Evolutionary conservation across 2,329 filamentous ascomycete species (phyloP).

Genomic region (Phialemoniopsis sp.): DNA sequence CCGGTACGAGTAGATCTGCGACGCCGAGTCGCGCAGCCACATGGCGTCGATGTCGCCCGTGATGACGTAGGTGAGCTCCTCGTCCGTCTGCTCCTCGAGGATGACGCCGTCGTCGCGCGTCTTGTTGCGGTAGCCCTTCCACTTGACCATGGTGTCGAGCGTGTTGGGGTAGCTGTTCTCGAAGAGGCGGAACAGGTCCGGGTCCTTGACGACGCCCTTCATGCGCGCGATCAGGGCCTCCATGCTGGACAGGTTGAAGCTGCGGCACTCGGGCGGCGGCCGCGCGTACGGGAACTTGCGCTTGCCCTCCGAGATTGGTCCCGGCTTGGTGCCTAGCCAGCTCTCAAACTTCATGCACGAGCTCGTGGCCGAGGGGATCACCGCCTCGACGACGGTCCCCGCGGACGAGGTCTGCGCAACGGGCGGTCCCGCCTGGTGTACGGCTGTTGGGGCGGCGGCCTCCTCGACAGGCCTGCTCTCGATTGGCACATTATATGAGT

Average conservation of each 20-base stretch:
- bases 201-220: constrained; percentile 34
- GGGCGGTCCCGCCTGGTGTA: background rate
- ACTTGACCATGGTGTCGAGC: constrained; percentile 75
- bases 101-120: constrained; percentile 18
- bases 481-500: too few relatives aligned
- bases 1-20: constrained; percentile 68
- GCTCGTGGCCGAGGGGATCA: background rate
- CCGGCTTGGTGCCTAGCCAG: constrained; percentile 16
- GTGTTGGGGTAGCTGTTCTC: constrained; percentile 83
- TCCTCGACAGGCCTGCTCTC: too few relatives aligned
- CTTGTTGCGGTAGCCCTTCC: constrained; percentile 58
- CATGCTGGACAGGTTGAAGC: constrained; percentile 64
- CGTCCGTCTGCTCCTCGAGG: constrained; percentile 30
- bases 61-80: constrained; percentile 72
- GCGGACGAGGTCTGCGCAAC: background rate
- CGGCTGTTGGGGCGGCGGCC: background rate
- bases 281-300: constrained; percentile 33
- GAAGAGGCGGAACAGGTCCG: constrained; percentile 73
- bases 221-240: constrained; percentile 58
- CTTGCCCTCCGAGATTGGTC: constrained; percentile 19
- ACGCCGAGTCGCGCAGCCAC: constrained; percentile 82
- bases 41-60: constrained; percentile 84
- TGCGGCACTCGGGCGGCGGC: constrained; percentile 64
- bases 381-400: background rate
- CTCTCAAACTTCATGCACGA: constrained; percentile 15